These are phyloP conservation scores for Bullera alba DNA, from an alignment of 768 basidiomycete genomes.

Conservation along the genomic window DNA sequence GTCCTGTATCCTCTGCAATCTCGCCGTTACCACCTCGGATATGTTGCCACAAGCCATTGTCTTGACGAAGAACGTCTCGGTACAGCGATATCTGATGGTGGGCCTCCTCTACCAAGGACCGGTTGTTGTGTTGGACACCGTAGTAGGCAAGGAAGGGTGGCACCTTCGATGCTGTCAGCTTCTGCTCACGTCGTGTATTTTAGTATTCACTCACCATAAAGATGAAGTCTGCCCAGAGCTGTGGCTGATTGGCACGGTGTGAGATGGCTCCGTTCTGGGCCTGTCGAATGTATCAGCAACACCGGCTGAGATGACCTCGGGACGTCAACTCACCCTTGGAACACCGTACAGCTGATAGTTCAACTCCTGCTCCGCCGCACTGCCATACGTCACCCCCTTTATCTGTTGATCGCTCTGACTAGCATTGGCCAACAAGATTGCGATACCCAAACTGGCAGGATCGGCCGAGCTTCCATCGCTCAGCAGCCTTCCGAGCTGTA, in stretches of 20 bases:
- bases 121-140: slow-evolving; percentile 45
- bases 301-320: background rate
- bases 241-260: slow-evolving; percentile 45
- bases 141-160: slow-evolving; percentile 51
- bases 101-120: slow-evolving; percentile 47
- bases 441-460: slow-evolving; percentile 41
- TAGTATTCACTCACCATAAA: slow-evolving; percentile 3
- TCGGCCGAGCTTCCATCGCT: slow-evolving; percentile 41
- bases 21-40: slow-evolving; percentile 38
- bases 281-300: slow-evolving; percentile 4
- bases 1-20: slow-evolving; percentile 28
- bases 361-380: slow-evolving; percentile 34
- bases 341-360: slow-evolving; percentile 38
- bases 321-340: slow-evolving; percentile 29
- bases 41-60: slow-evolving; percentile 48
- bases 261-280: slow-evolving; percentile 49
- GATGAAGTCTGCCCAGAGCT: slow-evolving; percentile 42
- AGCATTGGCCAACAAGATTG: slow-evolving; percentile 33
- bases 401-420: slow-evolving; percentile 21
- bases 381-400: slow-evolving; percentile 35
- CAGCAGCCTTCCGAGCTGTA: slow-evolving; percentile 17
- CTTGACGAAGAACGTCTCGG: slow-evolving; percentile 44
- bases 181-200: background rate
- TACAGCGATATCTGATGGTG: slow-evolving; percentile 50
- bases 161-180: slow-evolving; percentile 51